Evolutionary conservation across 352 stramenopile species (phyloP), one percentile per base, ranked within the genome.

Genomic region (Globisporangium perplexum): DNA sequence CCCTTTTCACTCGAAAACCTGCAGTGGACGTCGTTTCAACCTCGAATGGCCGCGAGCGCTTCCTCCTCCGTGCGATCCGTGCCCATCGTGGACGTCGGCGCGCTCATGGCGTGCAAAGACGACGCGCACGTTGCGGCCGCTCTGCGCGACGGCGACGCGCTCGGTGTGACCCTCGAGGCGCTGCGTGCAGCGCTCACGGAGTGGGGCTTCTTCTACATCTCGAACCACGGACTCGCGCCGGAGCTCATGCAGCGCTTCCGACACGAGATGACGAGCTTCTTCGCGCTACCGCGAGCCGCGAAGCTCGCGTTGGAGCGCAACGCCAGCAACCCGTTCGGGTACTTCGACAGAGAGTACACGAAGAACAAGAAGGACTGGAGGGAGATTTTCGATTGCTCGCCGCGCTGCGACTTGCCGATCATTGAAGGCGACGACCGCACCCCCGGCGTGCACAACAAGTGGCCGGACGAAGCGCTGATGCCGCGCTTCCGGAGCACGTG

Each of bases 351-450:
- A 60, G 94, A 98, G 61, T 69, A 98, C 31, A 98, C 93, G 39
- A 98, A 98, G 72, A 88, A 96, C 65, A 91, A 83, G 52, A 72
- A 66, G 24, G 93, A 98, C 69, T 97, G 86, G 87, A 98, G 98
- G 48, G 81, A 97, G 60, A 71, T 63, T 12, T 71, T 97, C 15
- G 91, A 97, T 74, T 76, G 26, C 26, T 77, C 46, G 62, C 65
- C 17, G 72, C 65, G 22, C 1, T 60, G 76, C 14, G 71, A 84
- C 26, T 5, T 6, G 26, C 3, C 26, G 5, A 2, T 30, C 26
- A 5, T 30, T 5, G 26, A 2, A 30, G 26, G 26, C 26, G 5
- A 30, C 26, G 18, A 71, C 84, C 30, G 65, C 57, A 2, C 45
- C 65, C 1, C 65, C 80, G 7, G 59, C 53, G 86, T 90, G 46